Conservation (phyloP, 139 green algal genomes). For the Spirogloea muscicola region DNA sequence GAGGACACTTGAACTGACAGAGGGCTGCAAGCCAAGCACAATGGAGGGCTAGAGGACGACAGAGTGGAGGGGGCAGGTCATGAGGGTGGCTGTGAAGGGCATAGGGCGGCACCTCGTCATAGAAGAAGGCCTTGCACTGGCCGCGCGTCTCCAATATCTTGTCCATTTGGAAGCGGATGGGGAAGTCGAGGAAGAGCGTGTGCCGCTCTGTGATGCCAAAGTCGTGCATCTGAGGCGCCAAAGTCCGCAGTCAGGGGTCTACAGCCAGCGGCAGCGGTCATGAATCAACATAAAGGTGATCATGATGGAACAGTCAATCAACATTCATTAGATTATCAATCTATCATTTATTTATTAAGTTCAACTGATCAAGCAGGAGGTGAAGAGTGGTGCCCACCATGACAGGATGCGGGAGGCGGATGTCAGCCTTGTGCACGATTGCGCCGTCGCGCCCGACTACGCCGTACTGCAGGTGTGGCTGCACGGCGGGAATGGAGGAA, state of each 20-base stretch:
- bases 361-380: no score
- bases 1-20: no score
- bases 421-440: conserved; percentile 3
- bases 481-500: no score
- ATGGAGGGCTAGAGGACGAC: not conserved
- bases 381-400: no score
- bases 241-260: not conserved
- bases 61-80: not conserved
- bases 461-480: conserved; percentile 1
- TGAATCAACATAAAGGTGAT: no score
- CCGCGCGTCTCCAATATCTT: conserved; percentile 11
- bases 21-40: no score
- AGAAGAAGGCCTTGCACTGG: conserved; percentile 21
- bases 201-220: conserved; percentile 68
- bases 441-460: not conserved
- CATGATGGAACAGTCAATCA: no score
- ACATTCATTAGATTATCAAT: no score
- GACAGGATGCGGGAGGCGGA: conserved; percentile 12
- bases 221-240: conserved; percentile 69
- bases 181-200: conserved; percentile 67
- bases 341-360: no score
- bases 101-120: conserved; percentile 20
- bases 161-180: conserved; percentile 58
- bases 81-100: no score
- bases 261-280: no score